Percentiles rank a stretch among this genome's conserved stretches.
Conservation (phyloP, 306 rosid species). For the Abrus precatorius region DNA sequence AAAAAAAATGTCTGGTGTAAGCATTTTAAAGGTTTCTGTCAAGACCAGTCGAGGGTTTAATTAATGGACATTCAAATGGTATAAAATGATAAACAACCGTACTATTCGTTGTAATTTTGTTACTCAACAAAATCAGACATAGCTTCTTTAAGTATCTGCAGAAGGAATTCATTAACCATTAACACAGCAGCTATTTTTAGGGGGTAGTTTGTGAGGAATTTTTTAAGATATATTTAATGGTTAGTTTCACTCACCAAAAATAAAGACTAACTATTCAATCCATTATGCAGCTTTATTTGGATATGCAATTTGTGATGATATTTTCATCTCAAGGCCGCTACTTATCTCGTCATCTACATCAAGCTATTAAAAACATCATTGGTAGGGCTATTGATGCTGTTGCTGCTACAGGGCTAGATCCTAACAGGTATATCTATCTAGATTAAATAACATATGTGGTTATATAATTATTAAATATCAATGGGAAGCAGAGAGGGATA, state of each 20-base stretch:
- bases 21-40: background rate
- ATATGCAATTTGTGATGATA: constrained; percentile 93
- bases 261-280: constrained; percentile 7
- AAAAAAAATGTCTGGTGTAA: constrained; percentile 2
- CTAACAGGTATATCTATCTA: constrained; percentile 69
- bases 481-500: background rate
- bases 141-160: background rate
- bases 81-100: background rate
- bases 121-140: background rate
- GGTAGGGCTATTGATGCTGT: constrained; percentile 77
- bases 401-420: constrained; percentile 86
- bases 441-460: background rate
- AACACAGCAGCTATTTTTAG: background rate
- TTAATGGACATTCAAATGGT: constrained; percentile 6
- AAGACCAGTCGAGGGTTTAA: background rate
- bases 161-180: too few relatives aligned
- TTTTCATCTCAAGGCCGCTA: constrained; percentile 93
- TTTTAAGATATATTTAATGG: background rate
- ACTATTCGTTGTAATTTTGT: background rate
- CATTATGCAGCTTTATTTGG: constrained; percentile 80
- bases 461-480: constrained; percentile 6
- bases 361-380: constrained; percentile 79
- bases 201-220: background rate
- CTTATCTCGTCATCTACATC: constrained; percentile 84
- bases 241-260: constrained; percentile 8